Evolutionary conservation across 2,329 filamentous ascomycete genomes (phyloP), one percentile per base, ranked within the genome.

Genomic region (Ceratocystis huliohia): DNA sequence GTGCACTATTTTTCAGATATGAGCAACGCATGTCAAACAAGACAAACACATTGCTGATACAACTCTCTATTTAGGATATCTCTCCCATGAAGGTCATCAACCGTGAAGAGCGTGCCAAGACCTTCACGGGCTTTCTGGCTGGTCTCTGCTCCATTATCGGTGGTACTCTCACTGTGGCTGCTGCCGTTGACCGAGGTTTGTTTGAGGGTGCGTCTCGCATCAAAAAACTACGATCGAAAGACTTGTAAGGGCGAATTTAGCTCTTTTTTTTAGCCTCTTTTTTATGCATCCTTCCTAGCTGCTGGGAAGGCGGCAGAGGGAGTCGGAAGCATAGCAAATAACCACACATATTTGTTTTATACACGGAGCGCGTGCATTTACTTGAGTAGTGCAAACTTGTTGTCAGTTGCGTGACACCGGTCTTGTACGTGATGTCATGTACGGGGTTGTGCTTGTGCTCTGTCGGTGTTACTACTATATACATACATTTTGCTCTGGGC

Each of bases 51-150:
- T 5, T 48, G 41, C 41, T 48, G 61, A 57, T 63, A 48, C 69
- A 8, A 28, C 8, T 48, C 1, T 45, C 63, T 53, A 22, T 53
- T 25, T 65, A 92, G 88, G 94, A 99, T 72, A 99, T 99, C 75
- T 97, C 93, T 1, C 94, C 94, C 4, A 99, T 99, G 94, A 99
- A 97, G 79, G 93, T 99, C 69, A 88, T 99, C 77, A 99, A 99
- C 80, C 88, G 92, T 66, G 95, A 99, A 78, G 88, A 89, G 70
- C 85, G 90, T 61, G 81, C 87, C 68, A 97, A 97, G 81, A 88
- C 88, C 3, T 95, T 99, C 75, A 85, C 90, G 0, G 89, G 89
- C 20, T 99, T 99, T 80, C 77, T 99, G 67, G 93, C 94, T 0
- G 94, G 94, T 61, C 84, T 99, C 22, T 99, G 94, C 75, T 93